Percentiles rank a stretch among this genome's conserved stretches.
Conservation (phyloP, 257 asterid genomes). For the Primulina eburnea region DNA sequence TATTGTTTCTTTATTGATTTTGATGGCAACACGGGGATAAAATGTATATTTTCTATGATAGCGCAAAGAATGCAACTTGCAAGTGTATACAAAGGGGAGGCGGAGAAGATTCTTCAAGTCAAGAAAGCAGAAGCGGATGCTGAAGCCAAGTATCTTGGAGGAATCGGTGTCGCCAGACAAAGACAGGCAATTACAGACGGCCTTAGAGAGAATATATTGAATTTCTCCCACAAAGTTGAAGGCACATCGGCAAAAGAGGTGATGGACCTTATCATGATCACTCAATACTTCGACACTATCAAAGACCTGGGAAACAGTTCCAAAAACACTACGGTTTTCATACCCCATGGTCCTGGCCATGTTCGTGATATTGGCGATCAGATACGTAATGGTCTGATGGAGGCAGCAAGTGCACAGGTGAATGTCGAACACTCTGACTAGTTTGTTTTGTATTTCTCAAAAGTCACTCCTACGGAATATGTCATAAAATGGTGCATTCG, state of each 20-base stretch:
- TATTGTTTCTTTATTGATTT: background rate
- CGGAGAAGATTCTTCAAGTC: slow-evolving; percentile 80
- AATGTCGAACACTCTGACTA: slow-evolving; percentile 22
- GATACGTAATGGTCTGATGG: slow-evolving; percentile 91
- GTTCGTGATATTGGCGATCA: slow-evolving; percentile 89
- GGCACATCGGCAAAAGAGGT: slow-evolving; percentile 93
- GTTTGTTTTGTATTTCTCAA: background rate
- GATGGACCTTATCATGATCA: slow-evolving; percentile 95
- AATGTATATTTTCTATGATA: slow-evolving; percentile 24
- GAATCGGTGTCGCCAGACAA: slow-evolving; percentile 98
- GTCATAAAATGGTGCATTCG: background rate
- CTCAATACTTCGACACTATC: slow-evolving; percentile 95
- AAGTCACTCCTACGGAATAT: background rate
- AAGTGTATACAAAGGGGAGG: slow-evolving; percentile 94
- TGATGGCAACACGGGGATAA: background rate
- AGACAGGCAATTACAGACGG: slow-evolving; percentile 99
- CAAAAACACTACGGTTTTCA: slow-evolving; percentile 83
- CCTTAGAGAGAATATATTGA: slow-evolving; percentile 81
- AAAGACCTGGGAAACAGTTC: slow-evolving; percentile 88
- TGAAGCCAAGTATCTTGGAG: slow-evolving; percentile 95
- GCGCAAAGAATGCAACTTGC: slow-evolving; percentile 99
- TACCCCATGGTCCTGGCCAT: slow-evolving; percentile 98
- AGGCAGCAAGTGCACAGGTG: slow-evolving; percentile 60
- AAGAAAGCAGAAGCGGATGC: slow-evolving; percentile 98
- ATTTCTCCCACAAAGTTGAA: slow-evolving; percentile 80